Conservation (phyloP, 1,284 basidiomycete species). For the Ganoderma sinense region DNA sequence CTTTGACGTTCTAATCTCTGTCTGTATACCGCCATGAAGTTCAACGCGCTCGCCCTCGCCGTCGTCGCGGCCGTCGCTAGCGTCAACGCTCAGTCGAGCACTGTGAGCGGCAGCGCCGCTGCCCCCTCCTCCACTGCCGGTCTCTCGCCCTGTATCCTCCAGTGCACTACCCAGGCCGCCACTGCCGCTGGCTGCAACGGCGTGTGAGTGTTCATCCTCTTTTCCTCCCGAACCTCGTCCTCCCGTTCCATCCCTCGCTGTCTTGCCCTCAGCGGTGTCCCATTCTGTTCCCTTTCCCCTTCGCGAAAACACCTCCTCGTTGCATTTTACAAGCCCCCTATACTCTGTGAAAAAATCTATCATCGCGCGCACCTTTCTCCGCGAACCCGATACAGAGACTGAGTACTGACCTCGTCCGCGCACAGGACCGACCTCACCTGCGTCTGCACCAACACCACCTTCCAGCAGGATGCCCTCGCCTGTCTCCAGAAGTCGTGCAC, state of each 20-base stretch:
- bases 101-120: conserved; percentile 15
- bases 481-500: conserved; percentile 37
- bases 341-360: not conserved
- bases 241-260: not conserved
- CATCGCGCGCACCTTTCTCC: not conserved
- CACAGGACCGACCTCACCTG: conserved; percentile 37
- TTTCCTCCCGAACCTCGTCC: not conserved
- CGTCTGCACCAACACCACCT: conserved; percentile 36
- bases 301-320: not conserved
- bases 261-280: not conserved
- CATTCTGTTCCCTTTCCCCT: not conserved
- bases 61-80: conserved; percentile 28
- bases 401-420: not conserved
- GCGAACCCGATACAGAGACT: not conserved
- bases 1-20: not conserved
- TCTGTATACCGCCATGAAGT: conserved; percentile 23
- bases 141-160: conserved; percentile 31
- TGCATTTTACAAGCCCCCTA: not conserved
- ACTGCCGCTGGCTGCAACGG: conserved; percentile 27
- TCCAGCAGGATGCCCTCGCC: conserved; percentile 31
- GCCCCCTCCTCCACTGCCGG: conserved; percentile 27
- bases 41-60: conserved; percentile 26
- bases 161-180: conserved; percentile 31
- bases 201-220: conserved; percentile 27
- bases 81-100: conserved; percentile 30